A percentile compares a stretch with the other conserved stretches of the same genome.
Evolutionary conservation across 179 eudicot genomes (phyloP).

Genomic region (Carnegiea gigantea): DNA sequence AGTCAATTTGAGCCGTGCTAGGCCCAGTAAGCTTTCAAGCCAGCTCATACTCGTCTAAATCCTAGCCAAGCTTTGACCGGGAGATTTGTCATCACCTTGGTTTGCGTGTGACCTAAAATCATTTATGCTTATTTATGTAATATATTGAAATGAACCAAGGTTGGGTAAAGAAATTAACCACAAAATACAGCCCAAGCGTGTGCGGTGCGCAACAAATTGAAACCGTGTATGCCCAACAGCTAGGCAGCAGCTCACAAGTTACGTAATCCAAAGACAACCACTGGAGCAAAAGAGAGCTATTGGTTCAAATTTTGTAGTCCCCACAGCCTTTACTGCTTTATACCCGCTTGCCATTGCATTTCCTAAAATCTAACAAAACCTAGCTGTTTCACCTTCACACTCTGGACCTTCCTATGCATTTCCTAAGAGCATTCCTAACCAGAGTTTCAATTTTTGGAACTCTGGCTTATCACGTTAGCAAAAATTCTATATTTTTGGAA

Average conservation of each 20-base stretch:
- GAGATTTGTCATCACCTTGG: too few relatives aligned
- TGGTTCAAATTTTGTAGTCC: not conserved
- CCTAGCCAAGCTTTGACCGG: too few relatives aligned
- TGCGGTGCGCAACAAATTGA: not conserved
- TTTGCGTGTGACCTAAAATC: not conserved
- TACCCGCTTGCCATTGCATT: not conserved
- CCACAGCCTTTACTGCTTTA: not conserved
- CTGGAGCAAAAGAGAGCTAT: too few relatives aligned
- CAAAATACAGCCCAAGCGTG: not conserved
- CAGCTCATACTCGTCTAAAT: too few relatives aligned
- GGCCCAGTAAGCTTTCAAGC: too few relatives aligned
- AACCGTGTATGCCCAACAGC: not conserved
- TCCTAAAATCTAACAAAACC: not conserved
- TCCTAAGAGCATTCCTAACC: too few relatives aligned
- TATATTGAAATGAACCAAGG: too few relatives aligned
- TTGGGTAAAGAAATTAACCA: not conserved
- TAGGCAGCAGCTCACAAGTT: not conserved
- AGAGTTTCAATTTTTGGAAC: too few relatives aligned
- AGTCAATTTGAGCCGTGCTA: too few relatives aligned
- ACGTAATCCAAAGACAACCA: not conserved
- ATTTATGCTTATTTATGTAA: not conserved
- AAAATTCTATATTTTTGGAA: too few relatives aligned
- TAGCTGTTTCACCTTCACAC: slow-evolving; percentile 15
- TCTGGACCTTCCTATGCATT: not conserved
- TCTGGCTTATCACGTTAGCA: too few relatives aligned